These are phyloP conservation scores for Tolypocladium paradoxum DNA, from an alignment of 2,329 filamentous ascomycete species.

Conservation along the genomic window DNA sequence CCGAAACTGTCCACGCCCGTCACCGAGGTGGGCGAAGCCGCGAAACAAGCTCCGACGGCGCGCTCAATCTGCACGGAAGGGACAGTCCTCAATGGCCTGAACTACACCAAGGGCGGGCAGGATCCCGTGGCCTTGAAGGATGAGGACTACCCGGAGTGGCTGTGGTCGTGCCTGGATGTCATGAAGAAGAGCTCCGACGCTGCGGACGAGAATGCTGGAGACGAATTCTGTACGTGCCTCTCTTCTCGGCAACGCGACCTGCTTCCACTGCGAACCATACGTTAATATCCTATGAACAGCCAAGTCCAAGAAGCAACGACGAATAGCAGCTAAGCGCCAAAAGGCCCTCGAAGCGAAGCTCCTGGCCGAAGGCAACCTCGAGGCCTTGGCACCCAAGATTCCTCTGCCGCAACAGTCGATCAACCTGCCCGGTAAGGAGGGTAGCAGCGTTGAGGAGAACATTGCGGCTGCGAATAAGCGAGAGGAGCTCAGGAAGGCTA, in stretches of 20 bases:
- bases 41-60: constrained; percentile 17
- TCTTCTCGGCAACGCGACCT: neutral
- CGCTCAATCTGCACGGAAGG: constrained; percentile 52
- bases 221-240: constrained; percentile 63
- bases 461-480: constrained; percentile 39
- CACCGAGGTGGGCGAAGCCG: constrained; percentile 18
- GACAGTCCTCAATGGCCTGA: constrained; percentile 61
- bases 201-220: constrained; percentile 48
- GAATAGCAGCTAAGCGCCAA: constrained; percentile 56
- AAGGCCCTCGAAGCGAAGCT: constrained; percentile 46
- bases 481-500: constrained; percentile 54
- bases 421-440: constrained; percentile 51
- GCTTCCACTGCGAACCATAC: neutral
- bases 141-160: constrained; percentile 67
- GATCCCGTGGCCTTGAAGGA: constrained; percentile 68
- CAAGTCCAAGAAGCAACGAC: constrained; percentile 76
- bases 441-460: constrained; percentile 31
- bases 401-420: constrained; percentile 69
- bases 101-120: constrained; percentile 61
- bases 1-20: constrained; percentile 25
- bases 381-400: constrained; percentile 55
- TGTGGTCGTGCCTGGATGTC: constrained; percentile 62
- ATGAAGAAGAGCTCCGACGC: constrained; percentile 41
- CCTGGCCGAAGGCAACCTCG: constrained; percentile 54
- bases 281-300: constrained; percentile 32